Evolutionary conservation across 2,329 filamentous ascomycete species (phyloP).

Genomic region (Colletotrichum magnum): DNA sequence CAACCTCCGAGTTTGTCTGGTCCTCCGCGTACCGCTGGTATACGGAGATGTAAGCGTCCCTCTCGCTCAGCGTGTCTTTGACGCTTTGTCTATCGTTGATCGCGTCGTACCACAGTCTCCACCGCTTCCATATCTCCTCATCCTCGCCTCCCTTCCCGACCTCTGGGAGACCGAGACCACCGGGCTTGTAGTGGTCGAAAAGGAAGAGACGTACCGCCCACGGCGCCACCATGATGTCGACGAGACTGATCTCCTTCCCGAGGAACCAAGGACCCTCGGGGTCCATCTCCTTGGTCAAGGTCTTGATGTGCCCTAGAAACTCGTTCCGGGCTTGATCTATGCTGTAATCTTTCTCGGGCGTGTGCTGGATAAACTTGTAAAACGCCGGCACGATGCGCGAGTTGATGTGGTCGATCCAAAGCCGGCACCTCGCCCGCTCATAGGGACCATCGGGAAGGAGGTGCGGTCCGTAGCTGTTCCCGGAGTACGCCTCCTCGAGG

Average conservation of each 20-base stretch:
- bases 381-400: slow-evolving; percentile 78
- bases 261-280: slow-evolving; percentile 73
- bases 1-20: slow-evolving; percentile 72
- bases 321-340: slow-evolving; percentile 69
- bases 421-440: slow-evolving; percentile 73
- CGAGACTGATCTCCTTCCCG: slow-evolving; percentile 73
- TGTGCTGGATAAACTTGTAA: slow-evolving; percentile 74
- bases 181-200: slow-evolving; percentile 80
- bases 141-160: slow-evolving; percentile 55
- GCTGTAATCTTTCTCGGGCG: slow-evolving; percentile 61
- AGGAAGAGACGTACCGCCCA: slow-evolving; percentile 81
- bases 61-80: slow-evolving; percentile 76
- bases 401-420: slow-evolving; percentile 83
- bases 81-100: slow-evolving; percentile 74
- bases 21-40: slow-evolving; percentile 79
- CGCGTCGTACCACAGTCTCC: slow-evolving; percentile 74
- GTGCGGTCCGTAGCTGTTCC: slow-evolving; percentile 58
- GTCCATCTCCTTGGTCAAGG: slow-evolving; percentile 75
- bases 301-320: slow-evolving; percentile 71
- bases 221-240: slow-evolving; percentile 80
- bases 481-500: slow-evolving; percentile 78
- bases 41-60: slow-evolving; percentile 75
- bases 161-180: slow-evolving; percentile 62
- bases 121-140: slow-evolving; percentile 73
- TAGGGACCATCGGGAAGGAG: slow-evolving; percentile 75